These are phyloP conservation scores for Aspergillus amoenus DNA, from an alignment of 2,329 filamentous ascomycete species.

Conservation along the genomic window DNA sequence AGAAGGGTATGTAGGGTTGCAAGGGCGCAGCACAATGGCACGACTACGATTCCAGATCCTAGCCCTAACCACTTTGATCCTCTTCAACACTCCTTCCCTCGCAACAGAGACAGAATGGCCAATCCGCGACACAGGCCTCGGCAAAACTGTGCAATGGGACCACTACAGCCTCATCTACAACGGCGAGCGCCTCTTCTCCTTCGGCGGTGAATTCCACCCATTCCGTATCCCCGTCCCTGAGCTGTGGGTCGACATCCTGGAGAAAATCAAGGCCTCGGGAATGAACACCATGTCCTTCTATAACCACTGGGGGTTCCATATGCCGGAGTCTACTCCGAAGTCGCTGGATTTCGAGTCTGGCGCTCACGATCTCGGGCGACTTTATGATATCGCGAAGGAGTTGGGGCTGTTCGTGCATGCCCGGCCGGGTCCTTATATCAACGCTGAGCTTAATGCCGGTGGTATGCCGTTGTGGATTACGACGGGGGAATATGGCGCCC, in stretches of 20 bases:
- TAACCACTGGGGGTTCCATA: slow-evolving; percentile 34
- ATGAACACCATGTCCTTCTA: slow-evolving; percentile 53
- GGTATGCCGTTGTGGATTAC: slow-evolving; percentile 49
- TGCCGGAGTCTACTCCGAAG: slow-evolving; percentile 20
- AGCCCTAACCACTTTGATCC: too few species aligned
- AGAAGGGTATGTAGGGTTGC: too few species aligned
- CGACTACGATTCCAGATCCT: too few species aligned
- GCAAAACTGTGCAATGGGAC: slow-evolving; percentile 43
- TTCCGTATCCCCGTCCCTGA: slow-evolving; percentile 60
- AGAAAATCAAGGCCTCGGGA: slow-evolving; percentile 76
- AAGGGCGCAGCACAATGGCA: too few species aligned
- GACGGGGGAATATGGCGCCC: slow-evolving; percentile 47
- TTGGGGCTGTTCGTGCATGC: slow-evolving; percentile 54
- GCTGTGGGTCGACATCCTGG: slow-evolving; percentile 70
- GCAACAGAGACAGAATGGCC: not conserved
- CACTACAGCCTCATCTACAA: slow-evolving; percentile 52
- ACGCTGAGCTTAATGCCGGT: slow-evolving; percentile 53
- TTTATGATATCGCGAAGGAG: slow-evolving; percentile 53
- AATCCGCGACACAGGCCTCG: not conserved
- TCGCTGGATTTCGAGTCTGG: slow-evolving; percentile 52
- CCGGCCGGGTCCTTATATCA: slow-evolving; percentile 53
- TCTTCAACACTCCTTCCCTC: too few species aligned
- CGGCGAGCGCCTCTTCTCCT: slow-evolving; percentile 50
- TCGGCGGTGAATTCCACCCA: slow-evolving; percentile 60
- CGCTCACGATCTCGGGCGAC: slow-evolving; percentile 51